These are phyloP conservation scores for Neurospora tetraspora DNA, from an alignment of 495 filamentous ascomycete genomes.

Conservation along the genomic window DNA sequence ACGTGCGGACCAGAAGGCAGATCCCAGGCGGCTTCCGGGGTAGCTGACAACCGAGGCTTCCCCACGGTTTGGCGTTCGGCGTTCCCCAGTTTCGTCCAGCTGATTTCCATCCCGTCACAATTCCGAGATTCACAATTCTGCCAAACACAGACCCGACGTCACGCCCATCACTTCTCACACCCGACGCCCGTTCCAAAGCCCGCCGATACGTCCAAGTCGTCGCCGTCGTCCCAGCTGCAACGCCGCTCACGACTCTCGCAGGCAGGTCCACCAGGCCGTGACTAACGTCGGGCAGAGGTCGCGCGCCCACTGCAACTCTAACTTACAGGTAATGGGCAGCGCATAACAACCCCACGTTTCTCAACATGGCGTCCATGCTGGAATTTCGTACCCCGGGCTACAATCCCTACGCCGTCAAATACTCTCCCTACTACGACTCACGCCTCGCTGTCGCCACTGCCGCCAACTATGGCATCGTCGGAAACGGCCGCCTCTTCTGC, in stretches of 20 bases:
- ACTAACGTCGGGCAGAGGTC: not conserved
- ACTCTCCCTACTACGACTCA: constrained; percentile 95
- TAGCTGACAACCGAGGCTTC: constrained; percentile 1
- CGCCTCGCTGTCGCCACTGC: constrained; percentile 78
- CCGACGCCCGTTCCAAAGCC: not conserved
- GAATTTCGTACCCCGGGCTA: constrained; percentile 87
- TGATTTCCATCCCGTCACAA: not conserved
- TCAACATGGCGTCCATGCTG: constrained; percentile 56
- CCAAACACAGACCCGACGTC: not conserved
- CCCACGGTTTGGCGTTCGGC: not conserved
- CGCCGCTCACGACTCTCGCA: not conserved
- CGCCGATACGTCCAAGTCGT: not conserved
- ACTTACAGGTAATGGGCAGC: constrained; percentile 1
- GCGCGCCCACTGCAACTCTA: not conserved
- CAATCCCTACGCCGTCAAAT: constrained; percentile 92
- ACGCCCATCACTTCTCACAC: not conserved
- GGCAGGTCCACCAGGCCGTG: not conserved
- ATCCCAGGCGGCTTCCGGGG: not conserved
- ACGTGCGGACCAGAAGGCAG: not conserved
- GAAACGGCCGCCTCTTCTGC: constrained; percentile 82
- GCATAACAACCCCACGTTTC: not conserved
- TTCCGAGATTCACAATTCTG: not conserved
- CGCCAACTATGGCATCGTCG: constrained; percentile 92
- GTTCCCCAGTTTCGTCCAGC: not conserved
- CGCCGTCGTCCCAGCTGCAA: not conserved